These are phyloP conservation scores for Tylopilus balloui DNA, from an alignment of 768 basidiomycete genomes.

Conservation along the genomic window DNA sequence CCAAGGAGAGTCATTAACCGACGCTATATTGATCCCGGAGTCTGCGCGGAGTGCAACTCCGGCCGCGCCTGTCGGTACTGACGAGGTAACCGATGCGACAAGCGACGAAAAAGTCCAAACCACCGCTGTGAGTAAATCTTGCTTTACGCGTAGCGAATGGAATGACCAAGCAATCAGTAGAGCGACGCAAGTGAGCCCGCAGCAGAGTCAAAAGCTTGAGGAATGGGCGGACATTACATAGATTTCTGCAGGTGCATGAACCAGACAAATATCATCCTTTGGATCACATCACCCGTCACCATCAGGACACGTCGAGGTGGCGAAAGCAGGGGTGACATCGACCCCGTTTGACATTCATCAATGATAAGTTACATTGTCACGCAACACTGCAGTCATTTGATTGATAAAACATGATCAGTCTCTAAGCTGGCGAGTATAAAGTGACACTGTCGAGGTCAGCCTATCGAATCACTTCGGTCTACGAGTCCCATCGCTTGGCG, in stretches of 20 bases:
- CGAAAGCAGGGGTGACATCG: not conserved
- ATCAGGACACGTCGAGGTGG: not conserved
- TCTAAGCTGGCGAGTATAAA: slow-evolving; percentile 12
- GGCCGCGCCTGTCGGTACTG: not conserved
- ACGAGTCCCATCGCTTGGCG: slow-evolving; percentile 11
- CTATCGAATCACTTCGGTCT: not conserved
- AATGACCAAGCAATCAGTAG: slow-evolving; percentile 7
- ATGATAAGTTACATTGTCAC: not conserved
- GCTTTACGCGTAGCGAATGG: not conserved
- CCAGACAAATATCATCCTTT: not conserved
- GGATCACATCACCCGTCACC: not conserved
- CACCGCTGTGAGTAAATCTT: slow-evolving; percentile 15
- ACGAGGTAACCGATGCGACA: slow-evolving; percentile 3
- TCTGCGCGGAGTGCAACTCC: slow-evolving; percentile 1
- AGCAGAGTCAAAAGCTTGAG: slow-evolving; percentile 9
- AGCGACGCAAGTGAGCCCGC: not conserved
- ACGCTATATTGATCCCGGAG: not conserved
- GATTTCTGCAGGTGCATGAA: slow-evolving; percentile 4
- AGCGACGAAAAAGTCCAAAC: slow-evolving; percentile 4
- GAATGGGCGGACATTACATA: not conserved
- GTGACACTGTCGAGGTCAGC: not conserved
- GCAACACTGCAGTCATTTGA: not conserved
- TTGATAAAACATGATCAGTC: not conserved
- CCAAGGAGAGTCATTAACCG: not conserved
- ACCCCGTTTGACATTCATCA: not conserved